Conservation (phyloP, 2,329 filamentous ascomycete species). For the Aspergillus unguis region DNA sequence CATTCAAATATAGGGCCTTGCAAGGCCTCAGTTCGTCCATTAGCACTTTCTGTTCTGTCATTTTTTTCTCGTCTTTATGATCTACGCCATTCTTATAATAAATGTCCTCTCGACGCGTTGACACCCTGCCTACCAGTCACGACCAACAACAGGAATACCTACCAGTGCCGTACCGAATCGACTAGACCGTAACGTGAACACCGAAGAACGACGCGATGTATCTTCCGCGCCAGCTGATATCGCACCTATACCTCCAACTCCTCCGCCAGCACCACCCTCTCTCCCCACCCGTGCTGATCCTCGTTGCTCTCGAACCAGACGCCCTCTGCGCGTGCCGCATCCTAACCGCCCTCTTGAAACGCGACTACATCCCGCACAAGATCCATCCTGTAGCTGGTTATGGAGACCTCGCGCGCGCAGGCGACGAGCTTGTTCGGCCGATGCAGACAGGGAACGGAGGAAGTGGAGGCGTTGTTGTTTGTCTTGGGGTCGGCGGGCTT, state of each 20-base stretch:
- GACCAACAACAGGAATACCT: not conserved
- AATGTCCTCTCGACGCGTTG: slow-evolving; percentile 10
- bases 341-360: slow-evolving; percentile 85
- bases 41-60: not conserved
- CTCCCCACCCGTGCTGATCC: slow-evolving; percentile 83
- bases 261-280: slow-evolving; percentile 83
- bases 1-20: slow-evolving; percentile 17
- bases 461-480: slow-evolving; percentile 83
- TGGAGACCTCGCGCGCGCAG: slow-evolving; percentile 77
- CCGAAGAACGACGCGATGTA: slow-evolving; percentile 65
- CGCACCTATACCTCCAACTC: slow-evolving; percentile 87
- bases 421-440: slow-evolving; percentile 72
- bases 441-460: slow-evolving; percentile 85
- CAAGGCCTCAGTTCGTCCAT: slow-evolving; percentile 3
- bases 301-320: slow-evolving; percentile 92
- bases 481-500: slow-evolving; percentile 86
- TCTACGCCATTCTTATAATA: slow-evolving; percentile 4
- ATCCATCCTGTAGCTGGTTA: slow-evolving; percentile 94
- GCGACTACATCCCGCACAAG: slow-evolving; percentile 97
- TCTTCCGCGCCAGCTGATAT: slow-evolving; percentile 83
- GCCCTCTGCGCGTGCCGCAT: slow-evolving; percentile 94
- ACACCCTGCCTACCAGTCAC: not conserved
- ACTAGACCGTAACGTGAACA: not conserved
- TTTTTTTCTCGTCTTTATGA: slow-evolving; percentile 1
- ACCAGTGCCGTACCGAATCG: not conserved